Base-by-base conservation (phyloP, 306 rosid species). In the Malus sylvestris region DNA sequence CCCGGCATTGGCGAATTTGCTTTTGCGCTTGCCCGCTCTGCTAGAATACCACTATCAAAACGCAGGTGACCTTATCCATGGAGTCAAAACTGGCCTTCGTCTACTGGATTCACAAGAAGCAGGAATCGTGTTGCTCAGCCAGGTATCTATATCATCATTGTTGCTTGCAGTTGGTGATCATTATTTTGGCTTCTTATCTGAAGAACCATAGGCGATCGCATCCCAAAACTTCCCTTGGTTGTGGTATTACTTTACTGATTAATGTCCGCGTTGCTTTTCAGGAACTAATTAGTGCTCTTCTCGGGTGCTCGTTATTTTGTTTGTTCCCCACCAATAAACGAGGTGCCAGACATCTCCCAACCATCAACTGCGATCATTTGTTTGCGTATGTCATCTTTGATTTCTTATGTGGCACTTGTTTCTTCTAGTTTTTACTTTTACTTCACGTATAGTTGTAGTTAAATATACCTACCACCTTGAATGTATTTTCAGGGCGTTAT, bases 251-350 rank as follows among this genome's bases (percentile, higher is more conserved):
- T 62, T 22, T 52, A 62, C 46, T 74, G 73, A 52, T 55, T 27
- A 7, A 61, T 61, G 67, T 83, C 29, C 53, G 33, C 73, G 27
- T 73, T 78, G 66, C 58, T 76, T 46, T 83, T 77, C 93, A 95
- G 97, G 96, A 95, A 84, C 73, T 95, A 83, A 87, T 87, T 64
- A 88, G 92, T 71, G 97, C 96, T 77, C 93, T 95, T 79, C 97
- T 95, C 69, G 90, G 77, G 76, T 92, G 97, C 86, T 91, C 97
- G 51, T 81, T 95, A 38, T 95, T 95, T 82, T 88, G 93, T 74
- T 83, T 95, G 84, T 92, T 89, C 81, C 97, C 98, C 23, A 77
- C 76, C 80, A 68, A 57, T 76, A 74, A 82, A 79, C 88, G 97
- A 90, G 76, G 4, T 66, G 64, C 25, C 75, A 79, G 69, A 74